These are phyloP conservation scores for Castanopsis chinensis DNA, from an alignment of 306 rosid species.

Conservation along the genomic window DNA sequence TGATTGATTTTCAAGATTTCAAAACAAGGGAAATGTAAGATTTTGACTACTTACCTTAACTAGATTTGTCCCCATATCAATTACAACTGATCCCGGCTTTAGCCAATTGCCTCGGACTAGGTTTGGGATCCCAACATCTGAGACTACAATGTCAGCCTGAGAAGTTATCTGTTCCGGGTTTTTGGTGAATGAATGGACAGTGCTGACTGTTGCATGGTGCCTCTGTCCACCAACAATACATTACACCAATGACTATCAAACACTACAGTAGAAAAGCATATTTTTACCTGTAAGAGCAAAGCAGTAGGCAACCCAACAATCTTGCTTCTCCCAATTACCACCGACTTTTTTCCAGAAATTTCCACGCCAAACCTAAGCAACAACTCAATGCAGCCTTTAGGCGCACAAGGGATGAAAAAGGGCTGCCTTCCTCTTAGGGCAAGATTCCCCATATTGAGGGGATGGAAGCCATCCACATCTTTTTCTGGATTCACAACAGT, in stretches of 20 bases:
- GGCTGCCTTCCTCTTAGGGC: slow-evolving; percentile 32
- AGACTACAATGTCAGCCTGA: slow-evolving; percentile 46
- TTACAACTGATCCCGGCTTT: slow-evolving; percentile 52
- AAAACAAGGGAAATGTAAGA: background rate
- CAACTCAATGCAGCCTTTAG: slow-evolving; percentile 33
- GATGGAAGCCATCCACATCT: slow-evolving; percentile 36
- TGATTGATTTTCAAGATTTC: background rate
- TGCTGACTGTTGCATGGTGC: slow-evolving; percentile 52
- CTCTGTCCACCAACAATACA: slow-evolving; percentile 34
- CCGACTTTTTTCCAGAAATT: slow-evolving; percentile 20
- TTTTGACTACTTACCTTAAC: slow-evolving; percentile 29
- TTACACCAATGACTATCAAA: slow-evolving; percentile 16
- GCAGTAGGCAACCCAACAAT: slow-evolving; percentile 27
- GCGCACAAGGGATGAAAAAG: slow-evolving; percentile 25
- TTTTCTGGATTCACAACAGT: slow-evolving; percentile 18
- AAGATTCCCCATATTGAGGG: slow-evolving; percentile 35
- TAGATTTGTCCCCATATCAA: slow-evolving; percentile 54
- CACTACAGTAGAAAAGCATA: slow-evolving; percentile 23
- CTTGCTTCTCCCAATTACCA: slow-evolving; percentile 31
- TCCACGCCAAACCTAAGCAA: slow-evolving; percentile 24
- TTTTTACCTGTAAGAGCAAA: slow-evolving; percentile 40
- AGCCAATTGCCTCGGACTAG: slow-evolving; percentile 45
- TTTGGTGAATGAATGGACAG: slow-evolving; percentile 42
- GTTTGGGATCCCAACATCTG: slow-evolving; percentile 55
- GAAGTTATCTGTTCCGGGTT: slow-evolving; percentile 44